phyloP scores from a whole-genome alignment of 768 basidiomycete species.

The Pleurotus eryngii region DNA sequence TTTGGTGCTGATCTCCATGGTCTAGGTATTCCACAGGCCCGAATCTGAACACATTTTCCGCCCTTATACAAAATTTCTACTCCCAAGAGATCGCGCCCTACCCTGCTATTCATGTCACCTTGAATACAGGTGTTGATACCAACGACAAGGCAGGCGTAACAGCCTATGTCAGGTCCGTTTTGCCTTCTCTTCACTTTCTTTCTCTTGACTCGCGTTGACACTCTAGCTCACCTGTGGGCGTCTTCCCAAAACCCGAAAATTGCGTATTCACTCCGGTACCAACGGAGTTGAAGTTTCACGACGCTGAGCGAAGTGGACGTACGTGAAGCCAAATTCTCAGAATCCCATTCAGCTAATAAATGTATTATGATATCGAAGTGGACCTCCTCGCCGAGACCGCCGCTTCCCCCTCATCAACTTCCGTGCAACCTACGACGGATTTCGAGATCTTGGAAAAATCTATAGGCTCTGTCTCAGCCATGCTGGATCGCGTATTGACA shows the following conservation, averaged over 20 bases:
- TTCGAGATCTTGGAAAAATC: constrained; percentile 77
- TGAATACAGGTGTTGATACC: constrained; percentile 80
- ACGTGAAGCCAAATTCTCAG: constrained; percentile 22
- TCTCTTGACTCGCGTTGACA: constrained; percentile 6
- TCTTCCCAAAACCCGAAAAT: constrained; percentile 89
- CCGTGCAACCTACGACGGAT: constrained; percentile 58
- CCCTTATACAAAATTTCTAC: constrained; percentile 97
- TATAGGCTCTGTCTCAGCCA: constrained; percentile 62
- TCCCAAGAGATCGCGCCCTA: constrained; percentile 86
- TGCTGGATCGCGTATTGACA: constrained; percentile 81
- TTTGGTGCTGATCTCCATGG: not conserved
- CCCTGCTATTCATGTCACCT: constrained; percentile 86
- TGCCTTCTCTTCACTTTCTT: too few species aligned
- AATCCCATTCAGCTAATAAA: too few species aligned
- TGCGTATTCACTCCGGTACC: constrained; percentile 92
- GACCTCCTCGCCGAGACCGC: constrained; percentile 64
- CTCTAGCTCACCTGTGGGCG: constrained; percentile 80
- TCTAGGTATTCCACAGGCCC: constrained; percentile 90
- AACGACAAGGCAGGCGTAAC: constrained; percentile 69
- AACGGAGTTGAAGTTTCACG: constrained; percentile 79
- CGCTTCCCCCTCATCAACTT: constrained; percentile 40
- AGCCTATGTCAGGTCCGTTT: constrained; percentile 78
- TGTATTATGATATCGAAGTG: constrained; percentile 39
- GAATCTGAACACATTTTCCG: constrained; percentile 89
- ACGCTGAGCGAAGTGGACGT: constrained; percentile 85